These are phyloP conservation scores for Coemansia sp. DNA, from an alignment of 192 early-diverging fungal genomes.

Conservation along the genomic window DNA sequence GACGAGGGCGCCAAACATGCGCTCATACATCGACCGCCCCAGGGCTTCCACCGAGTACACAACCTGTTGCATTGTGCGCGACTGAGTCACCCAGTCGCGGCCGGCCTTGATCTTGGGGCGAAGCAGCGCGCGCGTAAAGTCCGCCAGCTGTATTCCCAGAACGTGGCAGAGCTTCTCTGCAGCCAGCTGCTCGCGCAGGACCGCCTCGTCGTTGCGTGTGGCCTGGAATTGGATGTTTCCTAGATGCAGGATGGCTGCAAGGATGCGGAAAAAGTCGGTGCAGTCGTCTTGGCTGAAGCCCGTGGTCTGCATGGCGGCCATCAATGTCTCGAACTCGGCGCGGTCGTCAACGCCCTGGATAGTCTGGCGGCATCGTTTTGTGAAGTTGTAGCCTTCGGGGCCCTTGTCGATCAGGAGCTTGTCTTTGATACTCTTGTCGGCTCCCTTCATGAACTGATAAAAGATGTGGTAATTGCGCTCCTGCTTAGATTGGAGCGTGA, in stretches of 20 bases:
- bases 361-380: constrained; percentile 78
- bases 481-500: constrained; percentile 87
- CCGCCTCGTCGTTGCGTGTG: constrained; percentile 86
- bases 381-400: constrained; percentile 81
- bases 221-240: constrained; percentile 86
- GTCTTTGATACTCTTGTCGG: constrained; percentile 70
- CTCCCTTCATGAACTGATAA: constrained; percentile 96
- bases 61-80: constrained; percentile 85
- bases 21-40: constrained; percentile 89
- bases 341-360: constrained; percentile 94
- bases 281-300: constrained; percentile 78
- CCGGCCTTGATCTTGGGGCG: constrained; percentile 94
- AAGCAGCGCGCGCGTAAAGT: constrained; percentile 85
- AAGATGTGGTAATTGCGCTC: constrained; percentile 98
- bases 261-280: constrained; percentile 74
- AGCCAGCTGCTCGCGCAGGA: constrained; percentile 72
- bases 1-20: constrained; percentile 92
- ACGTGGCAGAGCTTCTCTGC: constrained; percentile 94
- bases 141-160: constrained; percentile 83
- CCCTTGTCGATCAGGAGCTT: constrained; percentile 75
- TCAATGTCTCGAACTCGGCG: constrained; percentile 74
- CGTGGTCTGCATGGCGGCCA: constrained; percentile 82
- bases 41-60: constrained; percentile 88
- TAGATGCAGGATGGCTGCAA: constrained; percentile 89
- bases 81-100: constrained; percentile 93